Base-by-base conservation (phyloP, 2,329 filamentous ascomycete species). In the Cladosporium austrohemisphaericum region DNA sequence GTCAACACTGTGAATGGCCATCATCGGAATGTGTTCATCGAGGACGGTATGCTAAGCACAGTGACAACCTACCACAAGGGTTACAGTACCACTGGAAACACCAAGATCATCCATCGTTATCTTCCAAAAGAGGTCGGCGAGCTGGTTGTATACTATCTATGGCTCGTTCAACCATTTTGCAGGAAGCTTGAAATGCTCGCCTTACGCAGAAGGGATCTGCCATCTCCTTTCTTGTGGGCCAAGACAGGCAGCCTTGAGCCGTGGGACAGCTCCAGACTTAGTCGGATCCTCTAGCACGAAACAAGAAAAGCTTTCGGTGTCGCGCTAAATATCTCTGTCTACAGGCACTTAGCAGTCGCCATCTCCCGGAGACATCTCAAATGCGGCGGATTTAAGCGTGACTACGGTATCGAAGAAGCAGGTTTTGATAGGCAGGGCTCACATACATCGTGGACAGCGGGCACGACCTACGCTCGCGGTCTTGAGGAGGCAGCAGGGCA, bases 91-190 rank as follows among this genome's bases (percentile, higher is more conserved):
- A 57, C 22, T 16, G 54, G 52, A 9, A 32, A 40, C 13, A 33
- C 26, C 3, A 60, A 59, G 37, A 51, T 58, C n/a, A 59, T 59
- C 36, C 49, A 59, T 40, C 50, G 56, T 7, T 60, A 60, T 45
- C 20, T 58, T 3, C 49, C 50, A 10, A 7, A 16, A 13, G 52
- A 57, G 44, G 54, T 58, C 2, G 50, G 57, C 16, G 49, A 60
- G 49, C 35, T 51, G 8, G 5, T 51, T 6, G 43, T 58, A 5
- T 57, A 46, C 32, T 55, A 57, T 38, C 44, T 57, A 1, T 58
- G 47, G 55, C 43, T 58, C 10, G 36, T 55, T 13, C 22, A 19
- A 38, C 50, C 41, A 18, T 44, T 44, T 16, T 29, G 23, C 11
- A 28, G 18, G 38, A 41, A 41, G 38, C 23, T 41, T 3, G 38